These are phyloP conservation scores for Fraxinus latifolia DNA, from an alignment of 305 asterid species.

Conservation along the genomic window DNA sequence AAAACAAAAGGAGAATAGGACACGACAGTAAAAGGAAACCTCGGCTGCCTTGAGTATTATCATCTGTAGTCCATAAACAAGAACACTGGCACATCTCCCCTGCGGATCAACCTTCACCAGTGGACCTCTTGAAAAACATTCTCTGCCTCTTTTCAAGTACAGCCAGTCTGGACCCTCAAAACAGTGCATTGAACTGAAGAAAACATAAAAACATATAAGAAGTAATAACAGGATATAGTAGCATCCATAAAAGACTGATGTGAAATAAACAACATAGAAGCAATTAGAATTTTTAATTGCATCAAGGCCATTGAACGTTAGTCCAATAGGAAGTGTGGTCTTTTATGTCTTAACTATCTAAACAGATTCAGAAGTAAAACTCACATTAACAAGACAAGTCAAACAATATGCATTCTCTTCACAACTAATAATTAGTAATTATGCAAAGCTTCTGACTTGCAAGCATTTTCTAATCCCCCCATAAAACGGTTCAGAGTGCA, in stretches of 20 bases:
- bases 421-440: conserved; percentile 3
- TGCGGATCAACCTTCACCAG: conserved; percentile 83
- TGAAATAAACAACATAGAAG: conserved; percentile 7
- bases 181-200: conserved; percentile 93
- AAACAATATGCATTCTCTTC: conserved; percentile 11
- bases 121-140: conserved; percentile 80
- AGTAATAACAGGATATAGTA: conserved; percentile 10
- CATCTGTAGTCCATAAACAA: conserved; percentile 84
- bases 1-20: conserved; percentile 16
- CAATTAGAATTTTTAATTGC: conserved; percentile 11
- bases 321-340: background rate
- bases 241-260: conserved; percentile 9
- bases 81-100: conserved; percentile 91
- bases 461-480: background rate
- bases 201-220: conserved; percentile 25
- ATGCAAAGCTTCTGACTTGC: conserved; percentile 6
- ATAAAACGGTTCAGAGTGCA: background rate
- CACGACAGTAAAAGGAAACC: conserved; percentile 41
- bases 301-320: background rate
- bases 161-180: conserved; percentile 96
- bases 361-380: background rate
- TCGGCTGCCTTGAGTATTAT: conserved; percentile 91
- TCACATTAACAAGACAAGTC: background rate
- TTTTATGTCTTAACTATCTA: background rate
- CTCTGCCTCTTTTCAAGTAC: conserved; percentile 82